Evolutionary conservation across 352 stramenopile genomes (phyloP).

Genomic region (Phytophthora sojae): DNA sequence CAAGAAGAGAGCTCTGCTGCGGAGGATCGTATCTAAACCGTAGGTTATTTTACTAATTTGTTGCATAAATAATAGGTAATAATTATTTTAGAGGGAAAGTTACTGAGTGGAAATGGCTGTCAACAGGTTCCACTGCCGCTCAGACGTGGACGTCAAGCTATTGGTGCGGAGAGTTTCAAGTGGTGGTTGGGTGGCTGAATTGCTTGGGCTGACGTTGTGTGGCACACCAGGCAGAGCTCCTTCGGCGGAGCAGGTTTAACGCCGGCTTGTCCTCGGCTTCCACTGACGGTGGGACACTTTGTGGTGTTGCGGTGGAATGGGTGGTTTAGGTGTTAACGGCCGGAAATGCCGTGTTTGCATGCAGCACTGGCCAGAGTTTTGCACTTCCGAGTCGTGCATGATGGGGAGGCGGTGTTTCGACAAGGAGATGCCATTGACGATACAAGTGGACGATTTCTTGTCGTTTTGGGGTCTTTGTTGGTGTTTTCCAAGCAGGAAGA

Average conservation of each 20-base stretch:
- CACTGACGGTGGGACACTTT: constrained; percentile 38
- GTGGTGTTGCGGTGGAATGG: neutral
- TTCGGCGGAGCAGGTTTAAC: constrained; percentile 46
- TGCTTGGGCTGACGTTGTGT: neutral
- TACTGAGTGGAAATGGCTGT: neutral
- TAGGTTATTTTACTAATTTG: neutral
- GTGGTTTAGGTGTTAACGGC: neutral
- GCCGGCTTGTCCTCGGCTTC: constrained; percentile 41
- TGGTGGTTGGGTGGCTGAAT: neutral
- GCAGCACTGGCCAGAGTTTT: constrained; percentile 45
- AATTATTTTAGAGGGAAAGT: neutral
- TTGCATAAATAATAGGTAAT: neutral
- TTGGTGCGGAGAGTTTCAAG: constrained; percentile 27
- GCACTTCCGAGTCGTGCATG: constrained; percentile 45
- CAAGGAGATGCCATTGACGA: constrained; percentile 52
- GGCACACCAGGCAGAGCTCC: constrained; percentile 38
- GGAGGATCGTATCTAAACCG: constrained; percentile 9
- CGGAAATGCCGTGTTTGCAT: constrained; percentile 3
- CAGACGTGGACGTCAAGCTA: constrained; percentile 60
- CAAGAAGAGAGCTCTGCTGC: constrained; percentile 27
- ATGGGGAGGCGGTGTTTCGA: constrained; percentile 53
- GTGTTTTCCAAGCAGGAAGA: constrained; percentile 47
- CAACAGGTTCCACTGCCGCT: constrained; percentile 47
- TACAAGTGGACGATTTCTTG: constrained; percentile 47
- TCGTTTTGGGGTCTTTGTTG: constrained; percentile 51